Conservation (phyloP, 2,329 filamentous ascomycete species). For the Penicillium concentricum region DNA sequence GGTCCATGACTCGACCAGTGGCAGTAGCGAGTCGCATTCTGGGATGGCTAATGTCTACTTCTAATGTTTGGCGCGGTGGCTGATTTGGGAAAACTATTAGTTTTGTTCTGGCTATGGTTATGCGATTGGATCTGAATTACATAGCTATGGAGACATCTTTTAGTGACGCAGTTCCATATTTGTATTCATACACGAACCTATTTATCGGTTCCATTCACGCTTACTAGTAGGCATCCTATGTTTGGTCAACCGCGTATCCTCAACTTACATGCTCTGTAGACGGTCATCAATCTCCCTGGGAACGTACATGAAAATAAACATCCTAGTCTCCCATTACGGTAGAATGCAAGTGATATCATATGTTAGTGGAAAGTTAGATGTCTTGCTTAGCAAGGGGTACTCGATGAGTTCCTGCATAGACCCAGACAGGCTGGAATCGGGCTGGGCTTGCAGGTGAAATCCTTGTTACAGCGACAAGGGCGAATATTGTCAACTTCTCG, state of each 20-base stretch:
- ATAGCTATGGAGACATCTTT: background rate
- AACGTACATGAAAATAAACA: background rate
- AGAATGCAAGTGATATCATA: background rate
- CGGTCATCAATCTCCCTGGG: background rate
- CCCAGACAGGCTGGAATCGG: constrained; percentile 8
- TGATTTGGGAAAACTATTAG: background rate
- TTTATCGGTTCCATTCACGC: background rate
- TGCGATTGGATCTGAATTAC: background rate
- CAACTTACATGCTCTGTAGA: background rate
- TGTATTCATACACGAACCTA: background rate
- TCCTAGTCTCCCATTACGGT: background rate
- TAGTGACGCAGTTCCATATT: background rate
- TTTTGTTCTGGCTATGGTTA: background rate
- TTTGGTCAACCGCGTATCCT: background rate
- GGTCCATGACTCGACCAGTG: background rate
- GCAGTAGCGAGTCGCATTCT: background rate
- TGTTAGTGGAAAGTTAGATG: background rate
- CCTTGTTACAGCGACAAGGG: background rate
- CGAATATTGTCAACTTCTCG: background rate
- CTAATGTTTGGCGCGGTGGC: background rate
- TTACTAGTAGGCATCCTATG: background rate
- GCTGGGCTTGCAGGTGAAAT: constrained; percentile 11
- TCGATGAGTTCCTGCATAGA: constrained; percentile 3
- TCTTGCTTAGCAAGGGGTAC: constrained; percentile 6
- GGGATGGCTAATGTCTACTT: constrained; percentile 10